phyloP scores from a whole-genome alignment of 345 rosid genomes.

The Erodium maritimum region DNA sequence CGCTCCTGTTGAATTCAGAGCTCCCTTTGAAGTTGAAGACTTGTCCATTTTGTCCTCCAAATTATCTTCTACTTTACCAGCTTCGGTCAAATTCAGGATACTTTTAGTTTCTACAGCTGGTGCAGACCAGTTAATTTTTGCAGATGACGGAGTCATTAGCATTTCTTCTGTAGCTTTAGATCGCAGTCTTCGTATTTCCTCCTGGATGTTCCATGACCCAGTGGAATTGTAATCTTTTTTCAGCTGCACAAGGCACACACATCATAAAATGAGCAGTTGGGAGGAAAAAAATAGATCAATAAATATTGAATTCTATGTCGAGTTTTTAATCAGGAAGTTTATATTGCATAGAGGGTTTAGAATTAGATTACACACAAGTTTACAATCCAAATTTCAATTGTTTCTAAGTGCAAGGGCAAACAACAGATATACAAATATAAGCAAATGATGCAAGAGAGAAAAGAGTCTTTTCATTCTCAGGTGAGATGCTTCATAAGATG shows the following conservation, averaged over 20 bases:
- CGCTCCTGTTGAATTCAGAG: conserved; percentile 16
- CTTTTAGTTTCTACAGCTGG: conserved; percentile 29
- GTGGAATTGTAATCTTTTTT: conserved; percentile 36
- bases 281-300: too few species aligned
- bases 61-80: conserved; percentile 16
- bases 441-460: too few species aligned
- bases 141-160: conserved; percentile 38
- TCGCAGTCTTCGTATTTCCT: conserved; percentile 81
- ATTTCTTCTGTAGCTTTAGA: conserved; percentile 79
- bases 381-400: background rate
- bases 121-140: conserved; percentile 37
- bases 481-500: too few species aligned
- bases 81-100: conserved; percentile 11
- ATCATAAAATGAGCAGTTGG: background rate
- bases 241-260: conserved; percentile 22
- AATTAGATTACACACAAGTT: background rate
- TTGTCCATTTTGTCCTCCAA: conserved; percentile 14
- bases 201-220: conserved; percentile 70
- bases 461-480: too few species aligned
- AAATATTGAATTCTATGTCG: too few species aligned
- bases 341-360: background rate
- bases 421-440: background rate
- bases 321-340: background rate
- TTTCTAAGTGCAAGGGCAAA: background rate
- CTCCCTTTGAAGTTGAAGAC: conserved; percentile 19